Percentiles rank a stretch among this genome's conserved stretches.
phyloP scores from a whole-genome alignment of 2,329 filamentous ascomycete genomes.

The Metarhizium humberi region DNA sequence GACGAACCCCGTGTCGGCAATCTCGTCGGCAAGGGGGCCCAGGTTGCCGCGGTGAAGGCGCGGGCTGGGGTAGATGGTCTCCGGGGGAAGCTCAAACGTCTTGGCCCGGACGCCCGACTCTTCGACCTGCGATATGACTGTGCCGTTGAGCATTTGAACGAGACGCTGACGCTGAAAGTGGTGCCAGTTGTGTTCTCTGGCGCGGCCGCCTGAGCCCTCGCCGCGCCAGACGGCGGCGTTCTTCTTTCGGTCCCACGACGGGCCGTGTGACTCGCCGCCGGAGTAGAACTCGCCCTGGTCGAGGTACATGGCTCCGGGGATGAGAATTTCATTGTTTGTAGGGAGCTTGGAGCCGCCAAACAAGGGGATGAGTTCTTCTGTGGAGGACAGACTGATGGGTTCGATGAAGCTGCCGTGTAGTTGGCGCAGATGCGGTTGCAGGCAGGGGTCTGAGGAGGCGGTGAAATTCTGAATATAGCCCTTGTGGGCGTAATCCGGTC shows the following conservation, averaged over 20 bases:
- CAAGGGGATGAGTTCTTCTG: constrained; percentile 46
- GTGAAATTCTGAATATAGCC: constrained; percentile 51
- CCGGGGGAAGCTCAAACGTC: constrained; percentile 40
- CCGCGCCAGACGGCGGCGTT: constrained; percentile 54
- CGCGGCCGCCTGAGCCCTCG: constrained; percentile 50
- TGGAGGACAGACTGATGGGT: constrained; percentile 40
- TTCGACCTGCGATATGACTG: constrained; percentile 41
- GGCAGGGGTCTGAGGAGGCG: constrained; percentile 46
- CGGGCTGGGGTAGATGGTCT: constrained; percentile 32
- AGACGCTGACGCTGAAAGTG: constrained; percentile 65
- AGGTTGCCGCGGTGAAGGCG: constrained; percentile 22
- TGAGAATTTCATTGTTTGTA: constrained; percentile 55
- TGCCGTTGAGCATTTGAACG: constrained; percentile 59
- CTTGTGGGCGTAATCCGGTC: constrained; percentile 26
- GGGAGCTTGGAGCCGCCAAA: constrained; percentile 55
- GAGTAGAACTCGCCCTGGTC: constrained; percentile 48
- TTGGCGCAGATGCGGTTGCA: constrained; percentile 41
- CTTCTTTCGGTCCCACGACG: constrained; percentile 48
- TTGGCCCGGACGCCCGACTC: constrained; percentile 25
- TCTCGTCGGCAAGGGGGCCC: constrained; percentile 30
- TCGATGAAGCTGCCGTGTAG: constrained; percentile 50
- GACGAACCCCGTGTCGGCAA: constrained; percentile 36
- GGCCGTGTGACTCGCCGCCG: constrained; percentile 44
- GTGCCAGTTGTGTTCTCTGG: constrained; percentile 48
- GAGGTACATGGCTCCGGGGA: constrained; percentile 57